phyloP scores from a whole-genome alignment of 768 basidiomycete species.

The Inosperma sp. region DNA sequence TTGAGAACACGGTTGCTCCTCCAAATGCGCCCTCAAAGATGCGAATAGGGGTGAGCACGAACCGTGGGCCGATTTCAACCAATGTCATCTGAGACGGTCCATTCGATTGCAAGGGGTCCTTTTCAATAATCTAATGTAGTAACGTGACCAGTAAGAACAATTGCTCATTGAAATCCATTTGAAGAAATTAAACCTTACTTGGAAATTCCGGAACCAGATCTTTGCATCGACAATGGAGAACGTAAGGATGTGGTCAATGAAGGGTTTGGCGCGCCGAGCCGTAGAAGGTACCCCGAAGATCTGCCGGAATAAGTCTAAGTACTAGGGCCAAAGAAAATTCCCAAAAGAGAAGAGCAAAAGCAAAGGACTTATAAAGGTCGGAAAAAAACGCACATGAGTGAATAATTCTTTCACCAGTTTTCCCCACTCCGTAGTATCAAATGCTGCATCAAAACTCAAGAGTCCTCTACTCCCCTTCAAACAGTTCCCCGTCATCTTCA shows the following conservation, averaged over 20 bases:
- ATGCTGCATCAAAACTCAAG: conserved; percentile 86
- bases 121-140: conserved; percentile 75
- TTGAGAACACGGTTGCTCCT: conserved; percentile 92
- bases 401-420: conserved; percentile 88
- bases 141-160: conserved; percentile 6
- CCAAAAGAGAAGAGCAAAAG: conserved; percentile 2
- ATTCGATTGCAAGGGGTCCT: conserved; percentile 84
- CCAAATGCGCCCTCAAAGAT: conserved; percentile 98
- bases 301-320: conserved; percentile 37
- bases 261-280: conserved; percentile 91
- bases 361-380: neutral
- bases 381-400: conserved; percentile 65
- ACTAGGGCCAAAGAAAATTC: neutral
- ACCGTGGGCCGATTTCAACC: conserved; percentile 95
- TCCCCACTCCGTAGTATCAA: conserved; percentile 86
- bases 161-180: neutral
- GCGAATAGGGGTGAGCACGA: conserved; percentile 94
- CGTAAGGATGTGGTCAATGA: conserved; percentile 95
- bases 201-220: conserved; percentile 99
- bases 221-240: conserved; percentile 95
- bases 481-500: conserved; percentile 99
- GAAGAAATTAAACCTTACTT: conserved; percentile 49
- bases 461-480: conserved; percentile 91
- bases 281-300: conserved; percentile 92
- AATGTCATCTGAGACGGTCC: conserved; percentile 83